These are phyloP conservation scores for Pseudoturritis turrita DNA, from an alignment of 345 rosid species.

Conservation along the genomic window DNA sequence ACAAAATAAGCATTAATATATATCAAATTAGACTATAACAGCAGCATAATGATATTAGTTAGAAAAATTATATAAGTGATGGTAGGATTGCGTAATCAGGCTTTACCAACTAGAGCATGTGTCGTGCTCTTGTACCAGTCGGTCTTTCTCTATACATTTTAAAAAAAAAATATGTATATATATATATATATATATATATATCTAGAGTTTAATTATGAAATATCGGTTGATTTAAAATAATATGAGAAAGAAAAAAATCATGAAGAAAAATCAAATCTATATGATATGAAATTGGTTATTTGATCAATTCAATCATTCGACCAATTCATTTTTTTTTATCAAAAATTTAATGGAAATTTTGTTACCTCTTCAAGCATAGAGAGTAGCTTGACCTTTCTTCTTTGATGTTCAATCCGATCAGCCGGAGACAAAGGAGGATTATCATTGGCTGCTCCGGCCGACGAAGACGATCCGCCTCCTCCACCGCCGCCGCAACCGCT, in stretches of 20 bases:
- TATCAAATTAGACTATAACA: conserved; percentile 13
- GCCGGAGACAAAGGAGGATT: conserved; percentile 54
- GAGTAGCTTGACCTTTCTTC: conserved; percentile 82
- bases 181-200: no score
- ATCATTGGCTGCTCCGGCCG: conserved; percentile 31
- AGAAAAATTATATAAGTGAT: conserved; percentile 14
- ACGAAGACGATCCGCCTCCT: conserved; percentile 14
- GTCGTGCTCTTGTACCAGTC: conserved; percentile 51
- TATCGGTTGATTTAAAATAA: not conserved
- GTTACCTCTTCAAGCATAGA: conserved; percentile 95
- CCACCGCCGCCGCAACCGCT: not conserved
- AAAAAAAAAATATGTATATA: no score
- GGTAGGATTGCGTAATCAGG: conserved; percentile 34
- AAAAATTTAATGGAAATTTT: not conserved
- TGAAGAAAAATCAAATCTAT: not conserved
- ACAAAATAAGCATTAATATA: conserved; percentile 11
- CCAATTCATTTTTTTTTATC: not conserved
- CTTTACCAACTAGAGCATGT: conserved; percentile 58
- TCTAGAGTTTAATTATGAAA: not conserved
- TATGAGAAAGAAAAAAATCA: not conserved
- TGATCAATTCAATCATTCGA: conserved; percentile 6
- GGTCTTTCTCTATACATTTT: conserved; percentile 37
- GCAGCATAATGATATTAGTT: conserved; percentile 24
- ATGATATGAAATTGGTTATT: not conserved
- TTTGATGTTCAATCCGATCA: conserved; percentile 85